Conservation (phyloP, 2,329 filamentous ascomycete genomes). For the Microcyclosporella mali region DNA sequence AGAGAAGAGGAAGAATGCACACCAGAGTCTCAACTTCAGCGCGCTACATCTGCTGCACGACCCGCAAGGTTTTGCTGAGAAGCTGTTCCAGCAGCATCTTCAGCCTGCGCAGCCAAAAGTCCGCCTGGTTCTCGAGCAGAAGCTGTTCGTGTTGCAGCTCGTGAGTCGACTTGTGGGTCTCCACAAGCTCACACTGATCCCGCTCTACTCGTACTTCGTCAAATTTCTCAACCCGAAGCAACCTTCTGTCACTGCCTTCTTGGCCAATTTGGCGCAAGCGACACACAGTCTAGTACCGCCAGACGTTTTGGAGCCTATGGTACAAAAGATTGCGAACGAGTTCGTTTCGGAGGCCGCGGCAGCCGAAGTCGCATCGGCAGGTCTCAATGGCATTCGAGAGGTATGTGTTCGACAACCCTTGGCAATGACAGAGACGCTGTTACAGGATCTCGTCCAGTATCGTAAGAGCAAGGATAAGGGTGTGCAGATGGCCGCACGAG, state of each 20-base stretch:
- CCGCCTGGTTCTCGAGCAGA: conserved; percentile 80
- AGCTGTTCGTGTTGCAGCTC: conserved; percentile 81
- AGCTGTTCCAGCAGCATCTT: conserved; percentile 82
- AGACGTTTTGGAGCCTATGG: conserved; percentile 80
- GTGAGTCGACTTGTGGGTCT: conserved; percentile 86
- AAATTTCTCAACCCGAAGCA: conserved; percentile 83
- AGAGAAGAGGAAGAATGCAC: conserved; percentile 81
- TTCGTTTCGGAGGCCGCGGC: conserved; percentile 94
- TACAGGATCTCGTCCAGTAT: conserved; percentile 94
- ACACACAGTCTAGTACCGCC: conserved; percentile 88
- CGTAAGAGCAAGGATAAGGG: conserved; percentile 97
- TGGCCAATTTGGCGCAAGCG: conserved; percentile 86
- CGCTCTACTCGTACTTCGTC: conserved; percentile 93
- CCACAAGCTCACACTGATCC: conserved; percentile 83
- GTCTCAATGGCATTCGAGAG: conserved; percentile 89
- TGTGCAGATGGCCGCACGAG: conserved; percentile 97
- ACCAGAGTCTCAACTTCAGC: conserved; percentile 89
- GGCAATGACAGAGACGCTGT: conserved; percentile 92
- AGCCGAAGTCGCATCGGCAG: conserved; percentile 82
- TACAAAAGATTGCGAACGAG: conserved; percentile 96
- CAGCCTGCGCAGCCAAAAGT: conserved; percentile 67
- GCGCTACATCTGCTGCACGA: conserved; percentile 90
- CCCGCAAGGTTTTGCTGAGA: conserved; percentile 87
- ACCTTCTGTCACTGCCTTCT: conserved; percentile 82
- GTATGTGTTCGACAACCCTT: conserved; percentile 87